Percentiles rank a stretch among this genome's conserved stretches.
These are phyloP conservation scores for Fusarium sacchari DNA, from an alignment of 2,329 filamentous ascomycete genomes.

Conservation along the genomic window DNA sequence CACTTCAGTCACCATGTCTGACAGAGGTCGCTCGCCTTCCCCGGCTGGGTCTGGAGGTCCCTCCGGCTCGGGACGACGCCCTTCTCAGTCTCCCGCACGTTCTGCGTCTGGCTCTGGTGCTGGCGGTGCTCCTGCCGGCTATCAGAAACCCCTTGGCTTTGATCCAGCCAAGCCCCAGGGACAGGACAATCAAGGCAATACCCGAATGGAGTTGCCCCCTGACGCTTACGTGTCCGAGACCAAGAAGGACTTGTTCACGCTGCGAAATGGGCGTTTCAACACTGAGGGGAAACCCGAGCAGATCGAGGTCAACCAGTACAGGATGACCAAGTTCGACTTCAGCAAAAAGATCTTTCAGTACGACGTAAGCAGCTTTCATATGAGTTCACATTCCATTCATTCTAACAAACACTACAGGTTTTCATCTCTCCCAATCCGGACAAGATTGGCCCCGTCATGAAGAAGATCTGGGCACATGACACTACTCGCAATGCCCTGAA, in stretches of 20 bases:
- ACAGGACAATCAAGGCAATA: constrained; percentile 50
- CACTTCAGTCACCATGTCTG: constrained; percentile 45
- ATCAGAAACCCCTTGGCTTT: constrained; percentile 50
- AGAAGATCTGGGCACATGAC: constrained; percentile 79
- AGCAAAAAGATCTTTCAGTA: constrained; percentile 79
- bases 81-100: constrained; percentile 34
- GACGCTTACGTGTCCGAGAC: constrained; percentile 61
- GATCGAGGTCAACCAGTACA: constrained; percentile 78
- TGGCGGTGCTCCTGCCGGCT: constrained; percentile 30
- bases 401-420: constrained; percentile 60
- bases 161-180: constrained; percentile 55
- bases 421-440: constrained; percentile 70
- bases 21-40: constrained; percentile 45
- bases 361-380: constrained; percentile 71
- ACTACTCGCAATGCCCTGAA: constrained; percentile 66
- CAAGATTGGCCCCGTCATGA: constrained; percentile 71
- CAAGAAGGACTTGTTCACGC: constrained; percentile 49
- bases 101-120: constrained; percentile 31
- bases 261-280: constrained; percentile 59
- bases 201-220: constrained; percentile 66
- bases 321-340: constrained; percentile 68
- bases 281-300: constrained; percentile 64
- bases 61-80: constrained; percentile 24
- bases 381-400: neutral
- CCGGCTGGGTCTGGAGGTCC: constrained; percentile 28